Evolutionary conservation across 495 filamentous ascomycete genomes (phyloP).

Genomic region (Hypoxylon fragiforme): DNA sequence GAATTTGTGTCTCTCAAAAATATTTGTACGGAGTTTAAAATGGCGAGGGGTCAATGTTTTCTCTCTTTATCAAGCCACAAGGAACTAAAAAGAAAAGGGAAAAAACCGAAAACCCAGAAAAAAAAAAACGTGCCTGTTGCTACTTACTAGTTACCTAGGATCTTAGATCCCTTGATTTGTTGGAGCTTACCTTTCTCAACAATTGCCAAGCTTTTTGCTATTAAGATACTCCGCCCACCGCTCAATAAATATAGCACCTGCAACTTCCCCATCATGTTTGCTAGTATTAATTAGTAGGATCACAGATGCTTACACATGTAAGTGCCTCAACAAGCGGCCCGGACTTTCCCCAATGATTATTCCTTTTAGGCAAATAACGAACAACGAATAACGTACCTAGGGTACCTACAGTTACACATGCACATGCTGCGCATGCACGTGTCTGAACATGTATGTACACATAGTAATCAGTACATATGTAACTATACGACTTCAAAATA

Average conservation of each 20-base stretch:
- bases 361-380: not conserved
- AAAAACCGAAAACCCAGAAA: not conserved
- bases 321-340: constrained; percentile 25
- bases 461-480: too few species aligned
- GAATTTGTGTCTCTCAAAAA: not conserved
- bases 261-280: constrained; percentile 24
- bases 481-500: too few species aligned
- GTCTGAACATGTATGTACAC: too few species aligned
- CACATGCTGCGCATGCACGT: too few species aligned
- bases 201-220: constrained; percentile 28
- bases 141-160: not conserved
- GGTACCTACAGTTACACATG: too few species aligned
- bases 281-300: constrained; percentile 9
- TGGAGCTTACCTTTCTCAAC: constrained; percentile 31
- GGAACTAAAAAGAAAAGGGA: not conserved
- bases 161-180: constrained; percentile 31
- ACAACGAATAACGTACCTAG: too few species aligned
- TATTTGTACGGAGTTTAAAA: constrained; percentile 9
- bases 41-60: not conserved
- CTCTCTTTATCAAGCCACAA: constrained; percentile 2
- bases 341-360: constrained; percentile 29
- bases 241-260: not conserved
- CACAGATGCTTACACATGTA: not conserved
- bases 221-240: not conserved
- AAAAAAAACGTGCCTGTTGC: not conserved